Percentiles rank a stretch among this genome's conserved stretches.
Conservation (phyloP, 805 yeast genomes). For the Starmerella bombi region DNA sequence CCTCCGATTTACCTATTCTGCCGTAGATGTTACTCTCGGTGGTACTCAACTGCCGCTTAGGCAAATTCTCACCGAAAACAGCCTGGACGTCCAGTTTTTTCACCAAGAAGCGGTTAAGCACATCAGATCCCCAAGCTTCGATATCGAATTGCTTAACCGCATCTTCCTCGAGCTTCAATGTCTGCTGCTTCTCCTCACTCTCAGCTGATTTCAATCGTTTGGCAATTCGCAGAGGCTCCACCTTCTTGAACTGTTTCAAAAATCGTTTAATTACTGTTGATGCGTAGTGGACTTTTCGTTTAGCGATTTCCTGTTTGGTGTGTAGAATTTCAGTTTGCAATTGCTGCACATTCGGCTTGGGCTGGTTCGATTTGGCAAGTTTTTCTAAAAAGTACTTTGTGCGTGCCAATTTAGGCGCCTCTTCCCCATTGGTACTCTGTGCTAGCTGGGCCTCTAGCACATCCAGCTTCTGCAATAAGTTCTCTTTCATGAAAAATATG, state of each 20-base stretch:
- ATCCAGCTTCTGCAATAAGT: slow-evolving; percentile 29
- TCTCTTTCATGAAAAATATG: slow-evolving; percentile 24
- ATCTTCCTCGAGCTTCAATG: slow-evolving; percentile 10
- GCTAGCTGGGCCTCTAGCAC: slow-evolving; percentile 27
- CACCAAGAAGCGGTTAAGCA: slow-evolving; percentile 10
- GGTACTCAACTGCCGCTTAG: slow-evolving; percentile 16
- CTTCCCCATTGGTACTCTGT: slow-evolving; percentile 12
- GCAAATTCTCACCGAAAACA: slow-evolving; percentile 2
- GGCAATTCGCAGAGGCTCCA: slow-evolving; percentile 26
- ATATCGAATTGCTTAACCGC: slow-evolving; percentile 12
- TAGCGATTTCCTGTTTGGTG: slow-evolving; percentile 23
- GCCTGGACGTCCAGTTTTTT: slow-evolving; percentile 6
- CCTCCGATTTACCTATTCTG: slow-evolving; percentile 27
- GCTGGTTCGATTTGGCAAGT: slow-evolving; percentile 7
- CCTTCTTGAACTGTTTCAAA: slow-evolving; percentile 24
- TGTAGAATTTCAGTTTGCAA: slow-evolving; percentile 16
- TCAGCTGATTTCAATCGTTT: slow-evolving; percentile 21
- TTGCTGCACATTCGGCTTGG: slow-evolving; percentile 11
- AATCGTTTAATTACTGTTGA: slow-evolving; percentile 21
- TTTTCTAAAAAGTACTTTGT: slow-evolving; percentile 24
- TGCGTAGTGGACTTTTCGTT: slow-evolving; percentile 25
- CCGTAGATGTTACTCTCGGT: slow-evolving; percentile 29
- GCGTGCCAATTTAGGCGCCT: slow-evolving; percentile 21
- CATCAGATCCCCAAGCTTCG: slow-evolving; percentile 12
- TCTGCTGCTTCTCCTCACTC: slow-evolving; percentile 5